A percentile compares a stretch with the other conserved stretches of the same genome.
phyloP scores from a whole-genome alignment of 78 protist genomes.

The Pigoraptor vietnamica region DNA sequence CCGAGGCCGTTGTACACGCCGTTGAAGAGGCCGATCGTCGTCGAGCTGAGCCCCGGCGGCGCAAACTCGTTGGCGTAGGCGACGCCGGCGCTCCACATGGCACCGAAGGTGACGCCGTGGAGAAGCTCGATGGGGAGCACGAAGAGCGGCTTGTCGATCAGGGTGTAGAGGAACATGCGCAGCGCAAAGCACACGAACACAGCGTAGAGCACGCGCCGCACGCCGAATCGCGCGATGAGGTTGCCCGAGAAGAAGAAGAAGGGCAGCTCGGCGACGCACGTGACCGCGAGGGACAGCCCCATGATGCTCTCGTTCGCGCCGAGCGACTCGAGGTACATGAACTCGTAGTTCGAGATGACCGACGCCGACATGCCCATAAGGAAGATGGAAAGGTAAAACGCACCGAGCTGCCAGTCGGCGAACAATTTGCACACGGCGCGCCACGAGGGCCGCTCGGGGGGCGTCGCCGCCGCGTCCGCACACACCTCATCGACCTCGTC shows the following conservation, averaged over 20 bases:
- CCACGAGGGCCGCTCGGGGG: neutral
- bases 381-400: neutral
- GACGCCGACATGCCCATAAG: neutral
- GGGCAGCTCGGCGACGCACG: neutral
- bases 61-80: neutral
- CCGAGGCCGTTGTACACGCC: neutral
- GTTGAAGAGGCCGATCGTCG: neutral
- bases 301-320: neutral
- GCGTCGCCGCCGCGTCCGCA: neutral
- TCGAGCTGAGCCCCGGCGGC: neutral
- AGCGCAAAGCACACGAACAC: neutral
- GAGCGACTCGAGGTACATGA: neutral
- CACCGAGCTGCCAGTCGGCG: neutral
- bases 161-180: neutral
- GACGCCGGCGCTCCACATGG: neutral
- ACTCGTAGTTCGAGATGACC: neutral
- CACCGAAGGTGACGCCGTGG: neutral
- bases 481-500: no score
- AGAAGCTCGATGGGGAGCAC: neutral
- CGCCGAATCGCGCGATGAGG: neutral
- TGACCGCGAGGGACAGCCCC: neutral
- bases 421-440: neutral
- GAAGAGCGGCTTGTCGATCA: neutral
- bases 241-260: neutral
- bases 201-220: neutral